Evolutionary conservation across 192 early-diverging fungal species (phyloP).

Genomic region (Coemansia biformis): DNA sequence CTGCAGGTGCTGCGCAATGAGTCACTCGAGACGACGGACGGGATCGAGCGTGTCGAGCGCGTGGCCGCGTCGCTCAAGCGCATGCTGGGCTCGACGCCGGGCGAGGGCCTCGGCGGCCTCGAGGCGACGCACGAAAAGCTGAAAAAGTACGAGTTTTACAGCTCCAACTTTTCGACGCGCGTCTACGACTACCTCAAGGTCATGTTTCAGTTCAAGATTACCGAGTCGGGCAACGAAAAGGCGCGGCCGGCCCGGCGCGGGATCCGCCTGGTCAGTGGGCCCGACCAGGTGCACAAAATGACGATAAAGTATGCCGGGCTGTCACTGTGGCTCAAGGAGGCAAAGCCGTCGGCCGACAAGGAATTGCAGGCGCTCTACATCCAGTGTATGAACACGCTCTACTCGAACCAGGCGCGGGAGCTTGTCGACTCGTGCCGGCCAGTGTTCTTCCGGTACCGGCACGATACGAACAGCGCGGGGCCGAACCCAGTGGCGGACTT

Average conservation of each 20-base stretch:
- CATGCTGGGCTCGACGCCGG: slow-evolving; percentile 57
- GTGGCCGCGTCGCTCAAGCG: slow-evolving; percentile 64
- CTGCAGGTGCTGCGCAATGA: slow-evolving; percentile 61
- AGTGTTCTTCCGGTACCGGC: slow-evolving; percentile 29
- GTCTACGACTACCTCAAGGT: slow-evolving; percentile 61
- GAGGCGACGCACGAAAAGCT: slow-evolving; percentile 58
- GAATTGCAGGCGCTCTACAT: slow-evolving; percentile 69
- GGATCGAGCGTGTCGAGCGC: slow-evolving; percentile 57
- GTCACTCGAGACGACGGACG: slow-evolving; percentile 57
- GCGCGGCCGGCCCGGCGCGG: slow-evolving; percentile 20
- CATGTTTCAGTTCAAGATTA: slow-evolving; percentile 62
- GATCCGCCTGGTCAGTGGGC: slow-evolving; percentile 46
- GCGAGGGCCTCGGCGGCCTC: slow-evolving; percentile 49
- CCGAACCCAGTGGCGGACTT: slow-evolving; percentile 25
- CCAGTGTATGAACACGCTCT: slow-evolving; percentile 52
- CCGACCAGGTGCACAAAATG: slow-evolving; percentile 59
- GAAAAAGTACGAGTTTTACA: slow-evolving; percentile 61
- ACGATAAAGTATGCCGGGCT: slow-evolving; percentile 63
- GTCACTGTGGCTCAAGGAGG: slow-evolving; percentile 67
- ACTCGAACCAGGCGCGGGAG: slow-evolving; percentile 51
- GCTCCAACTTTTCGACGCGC: slow-evolving; percentile 59
- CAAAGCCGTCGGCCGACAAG: slow-evolving; percentile 63
- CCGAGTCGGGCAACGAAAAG: slow-evolving; percentile 52
- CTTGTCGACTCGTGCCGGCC: slow-evolving; percentile 53
- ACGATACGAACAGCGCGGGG: slow-evolving; percentile 20